Evolutionary conservation across 768 basidiomycete species (phyloP).

Genomic region (Lactarius akahatsu): DNA sequence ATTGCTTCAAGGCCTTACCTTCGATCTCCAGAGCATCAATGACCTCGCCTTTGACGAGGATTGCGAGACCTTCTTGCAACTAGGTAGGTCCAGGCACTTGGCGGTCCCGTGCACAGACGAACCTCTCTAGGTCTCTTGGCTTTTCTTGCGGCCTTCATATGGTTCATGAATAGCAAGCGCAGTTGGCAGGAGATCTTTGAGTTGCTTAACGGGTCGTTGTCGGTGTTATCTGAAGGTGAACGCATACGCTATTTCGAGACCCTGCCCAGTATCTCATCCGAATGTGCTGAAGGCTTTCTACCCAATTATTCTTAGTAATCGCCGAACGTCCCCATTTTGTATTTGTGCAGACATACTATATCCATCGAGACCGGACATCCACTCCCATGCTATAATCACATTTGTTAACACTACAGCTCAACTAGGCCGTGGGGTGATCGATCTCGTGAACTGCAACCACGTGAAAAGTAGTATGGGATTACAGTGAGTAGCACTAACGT

Average conservation of each 20-base stretch:
- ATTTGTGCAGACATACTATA: slow-evolving; percentile 5
- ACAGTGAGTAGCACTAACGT: background rate
- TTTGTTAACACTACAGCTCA: background rate
- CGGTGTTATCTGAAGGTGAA: slow-evolving; percentile 19
- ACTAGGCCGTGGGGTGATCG: background rate
- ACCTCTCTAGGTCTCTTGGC: slow-evolving; percentile 14
- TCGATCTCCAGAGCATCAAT: slow-evolving; percentile 15
- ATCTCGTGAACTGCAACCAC: background rate
- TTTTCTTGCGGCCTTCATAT: slow-evolving; percentile 22
- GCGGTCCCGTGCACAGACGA: background rate
- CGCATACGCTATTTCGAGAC: background rate
- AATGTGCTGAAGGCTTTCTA: slow-evolving; percentile 14
- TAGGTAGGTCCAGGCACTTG: slow-evolving; percentile 11
- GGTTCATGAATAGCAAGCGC: slow-evolving; percentile 25
- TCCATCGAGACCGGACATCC: background rate
- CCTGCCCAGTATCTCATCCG: background rate
- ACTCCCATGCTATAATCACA: background rate
- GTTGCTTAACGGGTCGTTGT: background rate
- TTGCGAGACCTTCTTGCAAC: slow-evolving; percentile 15
- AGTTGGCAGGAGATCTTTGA: slow-evolving; percentile 16
- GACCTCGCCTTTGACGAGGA: slow-evolving; percentile 19
- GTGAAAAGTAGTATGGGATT: background rate
- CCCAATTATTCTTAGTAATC: slow-evolving; percentile 24
- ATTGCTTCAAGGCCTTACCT: background rate
- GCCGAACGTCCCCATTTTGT: slow-evolving; percentile 3